Percentiles rank a stretch among this genome's conserved stretches.
Evolutionary conservation across 345 rosid species (phyloP).

Genomic region (Conringia planisiliqua): DNA sequence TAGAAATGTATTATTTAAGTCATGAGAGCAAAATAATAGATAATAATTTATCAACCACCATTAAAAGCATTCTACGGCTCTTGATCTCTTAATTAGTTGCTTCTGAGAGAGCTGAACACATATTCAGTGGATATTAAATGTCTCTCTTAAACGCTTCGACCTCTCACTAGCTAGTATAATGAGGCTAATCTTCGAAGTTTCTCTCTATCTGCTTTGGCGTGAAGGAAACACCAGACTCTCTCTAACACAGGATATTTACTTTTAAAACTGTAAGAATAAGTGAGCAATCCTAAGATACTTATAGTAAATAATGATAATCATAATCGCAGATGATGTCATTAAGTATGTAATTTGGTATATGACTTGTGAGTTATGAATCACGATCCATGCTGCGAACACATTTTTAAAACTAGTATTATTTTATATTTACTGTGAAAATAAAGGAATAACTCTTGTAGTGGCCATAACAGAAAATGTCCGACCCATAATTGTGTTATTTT

Average conservation of each 20-base stretch:
- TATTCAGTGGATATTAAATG: too few species aligned
- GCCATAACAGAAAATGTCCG: neutral
- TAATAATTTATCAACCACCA: neutral
- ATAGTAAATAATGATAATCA: neutral
- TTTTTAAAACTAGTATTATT: neutral
- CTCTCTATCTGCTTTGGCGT: too few species aligned
- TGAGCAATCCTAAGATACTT: neutral
- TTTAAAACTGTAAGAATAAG: neutral
- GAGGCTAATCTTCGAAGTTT: too few species aligned
- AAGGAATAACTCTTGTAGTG: neutral
- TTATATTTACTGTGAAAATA: neutral
- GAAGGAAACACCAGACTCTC: too few species aligned
- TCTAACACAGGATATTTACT: too few species aligned
- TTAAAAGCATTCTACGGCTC: neutral
- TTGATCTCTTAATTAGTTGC: neutral
- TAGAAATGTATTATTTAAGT: neutral
- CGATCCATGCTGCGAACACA: neutral
- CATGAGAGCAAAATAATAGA: neutral
- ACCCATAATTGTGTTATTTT: slow-evolving; percentile 7
- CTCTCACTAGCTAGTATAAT: too few species aligned
- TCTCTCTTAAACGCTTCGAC: too few species aligned
- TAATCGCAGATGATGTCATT: neutral
- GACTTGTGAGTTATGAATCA: neutral
- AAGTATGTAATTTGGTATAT: neutral
- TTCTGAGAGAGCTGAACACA: neutral